Conservation (phyloP, 2,329 filamentous ascomycete genomes). For the Rhynchosporium graminicola region DNA sequence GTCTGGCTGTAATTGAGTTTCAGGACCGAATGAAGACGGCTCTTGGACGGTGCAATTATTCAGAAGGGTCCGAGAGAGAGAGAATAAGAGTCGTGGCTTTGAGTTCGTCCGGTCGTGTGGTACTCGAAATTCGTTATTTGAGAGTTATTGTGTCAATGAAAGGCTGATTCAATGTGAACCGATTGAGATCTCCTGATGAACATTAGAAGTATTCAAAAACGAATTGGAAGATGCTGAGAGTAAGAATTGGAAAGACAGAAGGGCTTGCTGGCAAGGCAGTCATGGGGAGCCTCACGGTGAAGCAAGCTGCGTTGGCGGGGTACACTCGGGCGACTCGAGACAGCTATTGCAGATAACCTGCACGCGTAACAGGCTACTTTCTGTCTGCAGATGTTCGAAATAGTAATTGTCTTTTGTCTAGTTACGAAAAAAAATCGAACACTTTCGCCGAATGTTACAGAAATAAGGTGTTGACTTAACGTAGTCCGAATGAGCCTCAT, state of each 20-base stretch:
- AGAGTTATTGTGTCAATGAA: background rate
- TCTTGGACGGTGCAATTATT: background rate
- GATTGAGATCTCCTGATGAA: background rate
- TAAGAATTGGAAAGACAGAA: background rate
- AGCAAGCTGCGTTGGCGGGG: conserved; percentile 19
- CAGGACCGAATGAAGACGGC: background rate
- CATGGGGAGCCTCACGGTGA: conserved; percentile 27
- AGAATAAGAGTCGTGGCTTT: background rate
- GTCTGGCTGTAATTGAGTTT: background rate
- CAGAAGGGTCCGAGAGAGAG: background rate
- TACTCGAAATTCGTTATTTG: background rate
- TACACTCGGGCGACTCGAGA: conserved; percentile 12
- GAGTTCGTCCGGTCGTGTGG: background rate
- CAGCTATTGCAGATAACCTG: background rate
- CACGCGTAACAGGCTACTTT: background rate
- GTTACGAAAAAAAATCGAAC: background rate
- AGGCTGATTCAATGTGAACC: background rate
- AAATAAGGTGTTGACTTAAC: conserved; percentile 10
- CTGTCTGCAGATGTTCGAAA: background rate
- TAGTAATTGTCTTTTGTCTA: background rate
- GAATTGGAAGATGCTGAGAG: too few relatives aligned
- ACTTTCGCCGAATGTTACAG: background rate
- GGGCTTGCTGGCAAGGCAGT: conserved; percentile 24
- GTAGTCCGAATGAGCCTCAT: conserved; percentile 22
- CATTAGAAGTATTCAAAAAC: background rate